Conservation (phyloP, 2,329 filamentous ascomycete species). For the Aspergillus hiratsukae region DNA sequence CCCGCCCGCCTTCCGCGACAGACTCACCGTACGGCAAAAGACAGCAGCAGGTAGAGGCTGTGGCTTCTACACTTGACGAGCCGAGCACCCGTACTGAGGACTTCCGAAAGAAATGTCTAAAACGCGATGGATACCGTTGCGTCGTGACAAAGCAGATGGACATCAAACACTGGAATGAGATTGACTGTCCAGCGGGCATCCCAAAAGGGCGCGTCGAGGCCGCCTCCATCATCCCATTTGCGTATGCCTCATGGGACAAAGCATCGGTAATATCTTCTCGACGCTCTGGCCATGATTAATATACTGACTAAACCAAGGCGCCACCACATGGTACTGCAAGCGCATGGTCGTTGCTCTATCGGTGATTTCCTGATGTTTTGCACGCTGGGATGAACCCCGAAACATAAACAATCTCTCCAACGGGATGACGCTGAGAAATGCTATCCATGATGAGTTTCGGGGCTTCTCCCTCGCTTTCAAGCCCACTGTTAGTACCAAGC, state of each 20-base stretch:
- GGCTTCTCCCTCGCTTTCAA: not conserved
- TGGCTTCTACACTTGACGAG: not conserved
- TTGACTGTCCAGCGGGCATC: not conserved
- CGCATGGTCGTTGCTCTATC: conserved; percentile 1
- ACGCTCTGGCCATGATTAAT: not conserved
- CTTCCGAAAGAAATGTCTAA: not conserved
- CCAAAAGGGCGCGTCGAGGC: not conserved
- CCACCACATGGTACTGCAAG: not conserved
- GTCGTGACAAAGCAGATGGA: not conserved
- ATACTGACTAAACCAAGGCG: not conserved
- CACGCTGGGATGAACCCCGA: not conserved
- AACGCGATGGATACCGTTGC: conserved; percentile 2
- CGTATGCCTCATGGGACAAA: not conserved
- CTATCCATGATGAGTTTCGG: not conserved
- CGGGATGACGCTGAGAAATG: not conserved
- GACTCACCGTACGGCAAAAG: not conserved
- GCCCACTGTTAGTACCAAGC: not conserved
- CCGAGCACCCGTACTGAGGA: not conserved
- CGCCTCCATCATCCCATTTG: conserved; percentile 3
- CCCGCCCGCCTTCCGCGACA: not conserved
- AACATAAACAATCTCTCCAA: not conserved
- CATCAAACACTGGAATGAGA: not conserved
- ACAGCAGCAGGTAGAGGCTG: not conserved
- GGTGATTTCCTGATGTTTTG: conserved; percentile 1
- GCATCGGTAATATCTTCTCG: not conserved